A percentile compares a stretch with the other conserved stretches of the same genome.
Evolutionary conservation across 2,329 filamentous ascomycete genomes (phyloP).

Genomic region (Cadophora sp.): DNA sequence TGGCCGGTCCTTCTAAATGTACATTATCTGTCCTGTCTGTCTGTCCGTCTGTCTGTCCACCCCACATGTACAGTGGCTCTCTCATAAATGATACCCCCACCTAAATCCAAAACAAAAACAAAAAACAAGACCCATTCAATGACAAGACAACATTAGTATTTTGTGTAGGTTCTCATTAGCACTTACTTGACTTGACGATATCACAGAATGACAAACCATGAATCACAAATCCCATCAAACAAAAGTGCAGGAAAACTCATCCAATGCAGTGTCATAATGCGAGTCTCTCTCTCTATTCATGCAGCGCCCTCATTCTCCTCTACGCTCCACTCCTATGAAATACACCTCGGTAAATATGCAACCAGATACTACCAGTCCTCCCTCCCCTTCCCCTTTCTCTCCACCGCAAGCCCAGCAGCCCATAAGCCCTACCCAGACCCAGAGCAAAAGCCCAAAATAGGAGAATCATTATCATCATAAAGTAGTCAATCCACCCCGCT

Average conservation of each 20-base stretch:
- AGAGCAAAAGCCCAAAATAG: constrained; percentile 12
- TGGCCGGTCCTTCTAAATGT: too few relatives aligned
- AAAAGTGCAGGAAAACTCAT: too few relatives aligned
- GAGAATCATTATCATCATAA: constrained; percentile 27
- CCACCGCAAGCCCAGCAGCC: background rate
- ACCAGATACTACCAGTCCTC: background rate
- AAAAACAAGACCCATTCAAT: background rate
- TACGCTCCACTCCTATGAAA: background rate
- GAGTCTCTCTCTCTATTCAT: too few relatives aligned
- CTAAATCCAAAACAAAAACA: background rate
- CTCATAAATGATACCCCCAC: background rate
- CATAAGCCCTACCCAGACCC: background rate
- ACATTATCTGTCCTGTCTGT: too few relatives aligned
- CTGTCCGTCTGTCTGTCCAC: too few relatives aligned
- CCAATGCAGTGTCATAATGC: too few relatives aligned
- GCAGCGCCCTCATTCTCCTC: background rate
- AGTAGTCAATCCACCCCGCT: background rate
- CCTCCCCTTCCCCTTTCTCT: background rate
- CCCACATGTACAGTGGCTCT: too few relatives aligned
- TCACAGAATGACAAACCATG: too few relatives aligned
- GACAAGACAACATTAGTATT: too few relatives aligned
- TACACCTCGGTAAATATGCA: constrained; percentile 9
- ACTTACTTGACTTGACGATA: too few relatives aligned
- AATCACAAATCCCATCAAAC: too few relatives aligned
- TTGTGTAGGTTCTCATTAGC: background rate